Conservation (phyloP, 129 eudicot genomes). For the Flaveria robusta region DNA sequence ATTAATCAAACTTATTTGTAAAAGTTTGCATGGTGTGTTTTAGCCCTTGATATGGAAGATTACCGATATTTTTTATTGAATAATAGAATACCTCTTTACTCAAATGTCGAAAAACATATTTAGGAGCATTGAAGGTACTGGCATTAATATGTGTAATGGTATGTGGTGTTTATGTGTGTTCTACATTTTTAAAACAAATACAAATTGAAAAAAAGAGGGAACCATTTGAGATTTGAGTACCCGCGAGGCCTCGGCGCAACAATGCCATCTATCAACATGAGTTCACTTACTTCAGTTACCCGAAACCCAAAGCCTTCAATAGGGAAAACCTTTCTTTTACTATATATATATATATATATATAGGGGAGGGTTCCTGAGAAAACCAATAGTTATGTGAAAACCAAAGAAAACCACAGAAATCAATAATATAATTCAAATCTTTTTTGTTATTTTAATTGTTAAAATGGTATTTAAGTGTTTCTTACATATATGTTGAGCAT, state of each 20-base stretch:
- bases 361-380: too few relatives aligned
- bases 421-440: too few relatives aligned
- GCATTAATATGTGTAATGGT: constrained; percentile 44
- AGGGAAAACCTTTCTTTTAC: constrained; percentile 45
- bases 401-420: too few relatives aligned
- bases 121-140: constrained; percentile 34
- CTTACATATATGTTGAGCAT: too few relatives aligned
- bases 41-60: not conserved
- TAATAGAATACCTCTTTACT: constrained; percentile 47
- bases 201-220: constrained; percentile 29
- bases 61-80: constrained; percentile 5
- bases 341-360: not conserved
- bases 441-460: too few relatives aligned
- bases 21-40: too few relatives aligned
- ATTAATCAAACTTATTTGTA: too few relatives aligned
- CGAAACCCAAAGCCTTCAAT: constrained; percentile 51
- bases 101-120: constrained; percentile 38
- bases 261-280: constrained; percentile 29
- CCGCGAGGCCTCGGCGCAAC: constrained; percentile 33
- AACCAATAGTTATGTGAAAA: too few relatives aligned
- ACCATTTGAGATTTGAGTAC: constrained; percentile 29
- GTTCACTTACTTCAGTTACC: constrained; percentile 51
- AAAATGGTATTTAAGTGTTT: too few relatives aligned
- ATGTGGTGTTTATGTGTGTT: constrained; percentile 53
- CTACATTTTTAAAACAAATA: constrained; percentile 43